Conservation (phyloP, 1,139 yeast species). For the Geotrichum candidum region DNA sequence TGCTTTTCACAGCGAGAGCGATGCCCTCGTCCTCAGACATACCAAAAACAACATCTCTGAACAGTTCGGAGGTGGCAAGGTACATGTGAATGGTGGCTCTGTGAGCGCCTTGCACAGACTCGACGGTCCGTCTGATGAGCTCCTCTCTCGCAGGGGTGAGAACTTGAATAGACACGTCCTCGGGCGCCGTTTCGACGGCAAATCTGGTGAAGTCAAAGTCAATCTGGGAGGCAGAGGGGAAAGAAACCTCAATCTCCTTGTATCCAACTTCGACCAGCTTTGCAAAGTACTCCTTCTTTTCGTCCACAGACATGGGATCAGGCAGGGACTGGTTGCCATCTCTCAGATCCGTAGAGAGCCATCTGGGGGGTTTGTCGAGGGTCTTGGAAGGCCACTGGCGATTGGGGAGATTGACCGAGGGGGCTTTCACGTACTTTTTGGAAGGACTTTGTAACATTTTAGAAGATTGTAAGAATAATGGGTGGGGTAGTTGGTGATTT, state of each 20-base stretch:
- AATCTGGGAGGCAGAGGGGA: constrained; percentile 92
- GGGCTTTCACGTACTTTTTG: constrained; percentile 64
- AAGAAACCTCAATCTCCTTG: constrained; percentile 94
- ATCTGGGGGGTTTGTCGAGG: constrained; percentile 79
- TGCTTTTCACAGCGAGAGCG: constrained; percentile 73
- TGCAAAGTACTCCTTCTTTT: constrained; percentile 81
- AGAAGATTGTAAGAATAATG: neutral
- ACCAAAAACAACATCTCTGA: constrained; percentile 86
- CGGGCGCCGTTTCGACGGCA: constrained; percentile 90
- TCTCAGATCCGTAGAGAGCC: constrained; percentile 93
- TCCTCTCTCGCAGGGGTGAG: constrained; percentile 90
- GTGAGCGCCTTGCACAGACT: constrained; percentile 82
- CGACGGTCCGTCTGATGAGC: constrained; percentile 81
- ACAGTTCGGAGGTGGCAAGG: constrained; percentile 85
- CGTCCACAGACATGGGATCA: constrained; percentile 90
- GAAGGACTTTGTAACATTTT: constrained; percentile 68
- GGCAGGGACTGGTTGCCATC: constrained; percentile 98
- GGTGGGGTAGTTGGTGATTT: too few relatives aligned
- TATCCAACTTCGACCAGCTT: constrained; percentile 86
- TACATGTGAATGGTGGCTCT: constrained; percentile 86
- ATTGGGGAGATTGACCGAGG: constrained; percentile 60
- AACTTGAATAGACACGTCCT: constrained; percentile 87
- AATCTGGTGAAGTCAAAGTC: constrained; percentile 94
- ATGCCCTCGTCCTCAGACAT: constrained; percentile 76
- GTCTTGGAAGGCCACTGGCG: constrained; percentile 84